These are phyloP conservation scores for Parietichytrium sp. DNA, from an alignment of 108 stramenopile genomes.

Conservation along the genomic window DNA sequence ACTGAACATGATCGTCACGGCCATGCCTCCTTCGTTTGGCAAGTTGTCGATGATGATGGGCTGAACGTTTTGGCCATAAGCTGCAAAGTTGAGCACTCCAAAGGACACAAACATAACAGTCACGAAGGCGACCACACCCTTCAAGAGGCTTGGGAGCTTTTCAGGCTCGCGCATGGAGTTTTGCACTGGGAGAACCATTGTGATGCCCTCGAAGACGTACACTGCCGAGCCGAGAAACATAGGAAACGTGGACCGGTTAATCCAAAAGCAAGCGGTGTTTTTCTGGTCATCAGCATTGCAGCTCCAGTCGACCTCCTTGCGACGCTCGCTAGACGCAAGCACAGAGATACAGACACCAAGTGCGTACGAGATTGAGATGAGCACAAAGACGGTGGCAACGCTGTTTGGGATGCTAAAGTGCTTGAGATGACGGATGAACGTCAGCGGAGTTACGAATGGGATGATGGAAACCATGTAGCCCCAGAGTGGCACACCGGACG, in stretches of 20 bases:
- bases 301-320: neutral
- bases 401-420: conserved; percentile 28
- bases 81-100: conserved; percentile 24
- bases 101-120: neutral
- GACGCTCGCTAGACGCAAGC: neutral
- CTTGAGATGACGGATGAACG: conserved; percentile 35
- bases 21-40: neutral
- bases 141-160: neutral
- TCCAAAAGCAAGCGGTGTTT: conserved; percentile 32
- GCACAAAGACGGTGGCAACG: conserved; percentile 31
- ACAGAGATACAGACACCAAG: neutral
- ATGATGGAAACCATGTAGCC: conserved; percentile 6
- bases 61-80: neutral
- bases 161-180: conserved; percentile 26
- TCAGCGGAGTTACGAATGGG: conserved; percentile 18
- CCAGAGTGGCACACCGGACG: neutral
- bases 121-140: conserved; percentile 3
- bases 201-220: conserved; percentile 31
- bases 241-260: conserved; percentile 23
- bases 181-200: conserved; percentile 14
- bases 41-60: conserved; percentile 22
- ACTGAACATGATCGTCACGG: neutral
- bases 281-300: neutral
- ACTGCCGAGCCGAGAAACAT: conserved; percentile 10
- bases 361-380: conserved; percentile 18